Base-by-base conservation (phyloP, 2,329 filamentous ascomycete genomes). In the Cercospora berteroae region DNA sequence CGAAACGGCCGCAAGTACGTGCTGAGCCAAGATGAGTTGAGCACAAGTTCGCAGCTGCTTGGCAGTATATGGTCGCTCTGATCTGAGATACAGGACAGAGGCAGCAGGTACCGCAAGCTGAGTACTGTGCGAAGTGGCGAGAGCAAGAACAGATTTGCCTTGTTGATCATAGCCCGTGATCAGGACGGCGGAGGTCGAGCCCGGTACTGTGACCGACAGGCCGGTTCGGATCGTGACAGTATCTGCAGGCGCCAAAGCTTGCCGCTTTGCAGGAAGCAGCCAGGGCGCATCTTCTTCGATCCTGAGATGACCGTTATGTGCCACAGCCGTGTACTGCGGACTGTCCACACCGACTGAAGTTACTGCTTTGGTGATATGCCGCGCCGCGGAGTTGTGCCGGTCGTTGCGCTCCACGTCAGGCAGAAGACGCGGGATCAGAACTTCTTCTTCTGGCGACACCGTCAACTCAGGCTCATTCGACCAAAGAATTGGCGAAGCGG, bases 301-400 rank as follows among this genome's bases (percentile, higher is more conserved):
- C n/a, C 60, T 50, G n/a, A 70, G 50, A 7, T 48, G 44, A 8
- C 64, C 64, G 33, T 64, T 58, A n/a, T 39, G 64, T 12, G 52
- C 18, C 12, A 65, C 64, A 25, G 58, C 69, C 6, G 67, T 70
- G 44, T 65, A 69, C 42, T 61, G 61, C 13, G 56, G 56, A 50
- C 31, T 58, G 23, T 20, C 23, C 44, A 48, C 31, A 13, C 64
- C 69, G 13, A 23, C 50, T 13, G 60, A 33, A 3, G 23, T 55
- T 16, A 71, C 65, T 36, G 60, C 12, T 55, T 68, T 70, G 57
- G 60, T 66, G 39, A 74, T 73, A 18, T 63, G 60, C 10, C 74
- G 73, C 39, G 67, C 67, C 33, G 69, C 67, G 12, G 75, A 73
- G 50, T 76, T 76, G 42, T 72, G 72, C 3, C 75, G 71, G 20